Evolutionary conservation across 2,329 filamentous ascomycete species (phyloP).

Genomic region (Dissoconium aciculare): DNA sequence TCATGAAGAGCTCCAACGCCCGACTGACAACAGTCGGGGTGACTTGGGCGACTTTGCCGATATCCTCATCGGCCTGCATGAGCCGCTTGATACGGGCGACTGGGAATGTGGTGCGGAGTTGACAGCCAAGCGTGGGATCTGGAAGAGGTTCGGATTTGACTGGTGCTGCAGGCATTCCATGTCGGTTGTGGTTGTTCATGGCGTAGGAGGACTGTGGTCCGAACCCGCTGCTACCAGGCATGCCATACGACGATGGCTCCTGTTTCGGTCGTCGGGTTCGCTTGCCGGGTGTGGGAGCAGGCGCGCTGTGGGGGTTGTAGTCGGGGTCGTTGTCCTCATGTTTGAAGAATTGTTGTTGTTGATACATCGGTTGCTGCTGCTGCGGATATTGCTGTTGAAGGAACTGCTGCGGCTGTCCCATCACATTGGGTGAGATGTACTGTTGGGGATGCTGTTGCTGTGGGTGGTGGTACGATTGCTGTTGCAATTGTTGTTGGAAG

Average conservation of each 20-base stretch:
- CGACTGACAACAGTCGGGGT: conserved; percentile 81
- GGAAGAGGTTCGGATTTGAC: conserved; percentile 11
- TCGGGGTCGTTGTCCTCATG: conserved; percentile 20
- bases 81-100: conserved; percentile 96
- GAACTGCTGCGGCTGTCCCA: conserved; percentile 1
- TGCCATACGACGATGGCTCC: conserved; percentile 6
- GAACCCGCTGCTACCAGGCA: background rate
- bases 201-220: background rate
- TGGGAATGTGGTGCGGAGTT: conserved; percentile 89
- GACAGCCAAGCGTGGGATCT: conserved; percentile 36
- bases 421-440: conserved; percentile 4
- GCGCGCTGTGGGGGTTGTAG: conserved; percentile 17
- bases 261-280: conserved; percentile 12
- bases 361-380: conserved; percentile 11
- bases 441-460: conserved; percentile 11
- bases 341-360: conserved; percentile 6
- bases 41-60: conserved; percentile 95
- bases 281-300: conserved; percentile 8
- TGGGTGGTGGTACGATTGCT: conserved; percentile 12
- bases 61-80: conserved; percentile 98
- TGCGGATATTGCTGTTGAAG: conserved; percentile 7
- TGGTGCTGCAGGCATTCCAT: conserved; percentile 3
- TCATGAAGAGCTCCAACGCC: conserved; percentile 95
- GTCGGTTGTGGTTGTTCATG: conserved; percentile 6
- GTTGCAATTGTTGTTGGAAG: conserved; percentile 6